phyloP scores from a whole-genome alignment of 306 rosid genomes.

The Quercus berberidifolia region DNA sequence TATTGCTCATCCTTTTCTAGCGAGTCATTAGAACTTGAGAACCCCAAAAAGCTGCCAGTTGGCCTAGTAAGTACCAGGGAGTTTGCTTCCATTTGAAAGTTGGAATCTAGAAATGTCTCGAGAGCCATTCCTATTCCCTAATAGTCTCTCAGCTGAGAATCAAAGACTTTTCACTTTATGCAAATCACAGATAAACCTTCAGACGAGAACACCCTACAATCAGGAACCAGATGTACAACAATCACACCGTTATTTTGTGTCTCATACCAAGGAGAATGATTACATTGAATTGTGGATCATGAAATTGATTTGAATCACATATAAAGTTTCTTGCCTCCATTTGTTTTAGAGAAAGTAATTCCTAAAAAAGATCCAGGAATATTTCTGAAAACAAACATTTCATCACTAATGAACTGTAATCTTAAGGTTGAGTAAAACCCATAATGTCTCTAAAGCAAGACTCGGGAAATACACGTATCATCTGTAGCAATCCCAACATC shows the following conservation, averaged over 20 bases:
- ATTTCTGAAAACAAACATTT: too few species aligned
- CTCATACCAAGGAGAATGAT: background rate
- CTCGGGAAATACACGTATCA: too few species aligned
- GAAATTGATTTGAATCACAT: too few species aligned
- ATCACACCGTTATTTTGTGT: background rate
- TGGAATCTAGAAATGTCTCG: slow-evolving; percentile 12
- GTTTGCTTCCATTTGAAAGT: background rate
- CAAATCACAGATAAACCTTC: background rate
- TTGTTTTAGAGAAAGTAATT: too few species aligned
- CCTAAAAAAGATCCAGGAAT: too few species aligned
- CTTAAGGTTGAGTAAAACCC: too few species aligned
- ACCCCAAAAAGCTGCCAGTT: slow-evolving; percentile 4
- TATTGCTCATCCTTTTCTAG: slow-evolving; percentile 10
- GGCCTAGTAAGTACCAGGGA: slow-evolving; percentile 2
- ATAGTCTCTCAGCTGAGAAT: background rate
- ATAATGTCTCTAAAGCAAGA: too few species aligned
- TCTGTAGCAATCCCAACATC: too few species aligned
- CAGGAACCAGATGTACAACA: background rate
- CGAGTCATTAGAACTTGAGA: slow-evolving; percentile 13
- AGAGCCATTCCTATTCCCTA: slow-evolving; percentile 1
- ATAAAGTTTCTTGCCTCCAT: too few species aligned
- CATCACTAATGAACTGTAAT: too few species aligned
- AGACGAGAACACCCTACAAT: background rate
- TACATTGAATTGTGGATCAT: too few species aligned
- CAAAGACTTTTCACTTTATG: background rate